Base-by-base conservation (phyloP, 345 rosid species). In the Populus pruinosa region DNA sequence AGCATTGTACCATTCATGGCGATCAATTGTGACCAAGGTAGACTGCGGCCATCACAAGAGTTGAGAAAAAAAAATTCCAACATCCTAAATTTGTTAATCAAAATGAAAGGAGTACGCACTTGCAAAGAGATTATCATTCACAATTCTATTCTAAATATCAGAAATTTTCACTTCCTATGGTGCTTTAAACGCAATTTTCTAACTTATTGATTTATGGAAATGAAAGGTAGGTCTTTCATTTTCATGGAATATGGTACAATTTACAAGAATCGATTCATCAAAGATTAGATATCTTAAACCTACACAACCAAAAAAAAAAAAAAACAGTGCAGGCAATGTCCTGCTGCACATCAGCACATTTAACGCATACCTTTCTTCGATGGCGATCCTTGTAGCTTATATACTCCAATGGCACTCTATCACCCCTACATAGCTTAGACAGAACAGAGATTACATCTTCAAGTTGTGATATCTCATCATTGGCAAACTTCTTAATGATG, bases 1-100 rank as follows among this genome's bases (percentile, higher is more conserved):
- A 81, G 92, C 87, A 66, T 93, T 92, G 74, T 92, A 96, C 99
- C 99, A 96, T 82, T 93, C 98, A 85, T 96, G 99, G 71, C 93
- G 93, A 86, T 93, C 98, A 69, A 92, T 80, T 27, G 98, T 93
- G 71, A 96, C 94, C 79, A 96, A 78, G 78, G 87, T 93, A 67
- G 92, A 91, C 99, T 96, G 93, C 89, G 88, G 76, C 66, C 81
- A 83, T 77, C 73, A 55, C 39, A 66, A 21, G 21, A 50, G 39
- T 41, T 31, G 12, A 5, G 35, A n/a, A 21, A 67, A 33, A 73
- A 59, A 61, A 33, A 11, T 71, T 67, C 5, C 39, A 63, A 69
- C 50, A 63, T 53, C 41, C 39, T 69, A 1, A 11, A 64, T 41
- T 44, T 44, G 49, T 44, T 44, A 44, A 6, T 21, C 18, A 72